A percentile compares a stretch with the other conserved stretches of the same genome.
Conservation (phyloP, 148 eudicot genomes). For the Arctostaphylos glauca region DNA sequence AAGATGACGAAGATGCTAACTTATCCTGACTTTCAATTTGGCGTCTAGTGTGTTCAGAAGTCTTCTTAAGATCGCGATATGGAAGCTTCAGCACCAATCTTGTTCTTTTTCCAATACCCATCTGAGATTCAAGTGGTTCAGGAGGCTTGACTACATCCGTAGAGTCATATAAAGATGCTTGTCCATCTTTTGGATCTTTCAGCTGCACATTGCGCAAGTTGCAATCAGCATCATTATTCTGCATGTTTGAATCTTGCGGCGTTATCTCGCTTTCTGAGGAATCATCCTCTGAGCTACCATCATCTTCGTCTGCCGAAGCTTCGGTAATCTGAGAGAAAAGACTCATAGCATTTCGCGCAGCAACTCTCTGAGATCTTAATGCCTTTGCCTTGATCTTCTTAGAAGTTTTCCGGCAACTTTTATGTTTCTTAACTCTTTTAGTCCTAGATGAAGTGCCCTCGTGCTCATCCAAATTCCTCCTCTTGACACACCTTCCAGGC, state of each 20-base stretch:
- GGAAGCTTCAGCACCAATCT: slow-evolving; percentile 69
- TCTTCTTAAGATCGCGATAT: slow-evolving; percentile 37
- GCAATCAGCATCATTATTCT: slow-evolving; percentile 29
- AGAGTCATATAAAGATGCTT: slow-evolving; percentile 26
- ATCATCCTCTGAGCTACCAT: slow-evolving; percentile 42
- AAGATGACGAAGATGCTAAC: slow-evolving; percentile 36
- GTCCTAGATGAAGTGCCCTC: slow-evolving; percentile 50
- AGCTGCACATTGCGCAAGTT: slow-evolving; percentile 19
- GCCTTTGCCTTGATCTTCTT: slow-evolving; percentile 49
- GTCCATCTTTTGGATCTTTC: slow-evolving; percentile 27
- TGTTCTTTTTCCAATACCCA: slow-evolving; percentile 34
- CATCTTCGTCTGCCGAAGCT: slow-evolving; percentile 56
- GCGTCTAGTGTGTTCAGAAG: slow-evolving; percentile 24
- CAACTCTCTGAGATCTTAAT: slow-evolving; percentile 70
- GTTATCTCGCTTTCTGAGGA: slow-evolving; percentile 55
- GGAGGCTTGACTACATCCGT: slow-evolving; percentile 30
- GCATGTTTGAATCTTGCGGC: slow-evolving; percentile 34
- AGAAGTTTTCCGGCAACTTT: slow-evolving; percentile 29
- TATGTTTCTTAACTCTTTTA: slow-evolving; percentile 40
- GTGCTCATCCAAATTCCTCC: slow-evolving; percentile 50
- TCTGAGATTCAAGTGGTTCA: slow-evolving; percentile 29
- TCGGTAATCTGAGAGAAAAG: slow-evolving; percentile 44
- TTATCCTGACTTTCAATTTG: slow-evolving; percentile 25
- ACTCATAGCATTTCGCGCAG: slow-evolving; percentile 64
- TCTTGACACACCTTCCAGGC: slow-evolving; percentile 67